Conservation (phyloP, 2,329 filamentous ascomycete genomes). For the Fusarium torreyae region DNA sequence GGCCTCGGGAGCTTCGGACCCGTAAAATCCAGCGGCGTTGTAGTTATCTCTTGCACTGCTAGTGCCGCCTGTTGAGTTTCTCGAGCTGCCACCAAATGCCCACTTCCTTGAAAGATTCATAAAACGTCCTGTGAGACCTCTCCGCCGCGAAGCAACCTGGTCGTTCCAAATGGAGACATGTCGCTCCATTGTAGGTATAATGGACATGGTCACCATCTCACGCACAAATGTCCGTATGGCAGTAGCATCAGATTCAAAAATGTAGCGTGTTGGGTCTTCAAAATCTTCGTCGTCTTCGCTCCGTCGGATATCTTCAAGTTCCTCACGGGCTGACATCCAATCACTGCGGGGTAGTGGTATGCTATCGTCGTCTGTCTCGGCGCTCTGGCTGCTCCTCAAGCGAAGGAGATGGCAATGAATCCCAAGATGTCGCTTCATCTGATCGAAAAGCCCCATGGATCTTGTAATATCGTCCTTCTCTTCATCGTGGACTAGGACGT, state of each 20-base stretch:
- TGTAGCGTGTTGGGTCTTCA: conserved; percentile 80
- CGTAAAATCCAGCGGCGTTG: conserved; percentile 85
- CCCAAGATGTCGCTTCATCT: conserved; percentile 99
- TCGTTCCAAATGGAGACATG: conserved; percentile 95
- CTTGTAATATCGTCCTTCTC: conserved; percentile 93
- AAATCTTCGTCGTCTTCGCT: conserved; percentile 78
- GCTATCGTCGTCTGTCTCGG: conserved; percentile 92
- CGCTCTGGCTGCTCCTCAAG: conserved; percentile 86
- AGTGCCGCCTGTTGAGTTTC: conserved; percentile 70
- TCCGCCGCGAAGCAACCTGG: conserved; percentile 90
- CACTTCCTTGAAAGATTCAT: conserved; percentile 94
- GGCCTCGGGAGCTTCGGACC: conserved; percentile 87
- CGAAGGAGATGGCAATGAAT: conserved; percentile 94
- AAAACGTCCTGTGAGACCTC: conserved; percentile 92
- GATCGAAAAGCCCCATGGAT: conserved; percentile 92
- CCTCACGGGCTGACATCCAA: conserved; percentile 91
- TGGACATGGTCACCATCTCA: conserved; percentile 95
- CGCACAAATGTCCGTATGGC: conserved; percentile 91
- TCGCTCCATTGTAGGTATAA: conserved; percentile 96
- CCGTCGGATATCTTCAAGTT: conserved; percentile 80
- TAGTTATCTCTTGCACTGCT: conserved; percentile 77
- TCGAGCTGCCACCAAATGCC: conserved; percentile 81
- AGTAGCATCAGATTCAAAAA: conserved; percentile 93
- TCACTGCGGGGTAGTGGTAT: conserved; percentile 84
- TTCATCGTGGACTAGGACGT: conserved; percentile 96